Evolutionary conservation across 202 grass and related monocot species (phyloP).

Genomic region (Miscanthus sacchariflorus): DNA sequence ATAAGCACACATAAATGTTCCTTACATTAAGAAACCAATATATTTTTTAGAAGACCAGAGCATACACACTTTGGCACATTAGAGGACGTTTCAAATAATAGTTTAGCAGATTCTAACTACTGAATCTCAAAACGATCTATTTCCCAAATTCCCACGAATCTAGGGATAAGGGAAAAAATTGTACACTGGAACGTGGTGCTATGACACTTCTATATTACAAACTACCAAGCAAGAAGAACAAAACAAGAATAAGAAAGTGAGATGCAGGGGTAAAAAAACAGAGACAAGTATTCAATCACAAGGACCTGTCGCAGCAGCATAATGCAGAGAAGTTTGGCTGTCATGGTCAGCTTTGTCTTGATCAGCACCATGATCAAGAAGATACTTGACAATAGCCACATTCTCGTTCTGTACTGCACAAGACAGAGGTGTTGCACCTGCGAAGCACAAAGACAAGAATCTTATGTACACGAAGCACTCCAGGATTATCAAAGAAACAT

Average conservation of each 20-base stretch:
- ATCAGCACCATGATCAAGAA: constrained; percentile 37
- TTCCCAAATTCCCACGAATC: not conserved
- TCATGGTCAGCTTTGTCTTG: not conserved
- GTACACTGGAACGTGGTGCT: not conserved
- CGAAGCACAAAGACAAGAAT: not conserved
- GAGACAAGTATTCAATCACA: not conserved
- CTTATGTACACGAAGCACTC: not conserved
- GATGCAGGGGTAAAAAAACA: not conserved
- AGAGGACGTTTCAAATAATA: not conserved
- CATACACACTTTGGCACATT: not conserved
- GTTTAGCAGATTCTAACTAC: not conserved
- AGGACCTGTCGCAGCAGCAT: constrained; percentile 33
- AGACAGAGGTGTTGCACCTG: constrained; percentile 38
- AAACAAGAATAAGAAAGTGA: not conserved
- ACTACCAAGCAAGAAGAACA: not conserved
- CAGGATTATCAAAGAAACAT: not conserved
- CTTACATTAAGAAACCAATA: not conserved
- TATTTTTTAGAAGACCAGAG: not conserved
- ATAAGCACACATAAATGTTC: not conserved
- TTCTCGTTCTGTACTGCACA: constrained; percentile 12
- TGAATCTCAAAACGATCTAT: not conserved
- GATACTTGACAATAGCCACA: constrained; percentile 39
- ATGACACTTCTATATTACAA: not conserved
- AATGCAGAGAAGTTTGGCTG: constrained; percentile 13
- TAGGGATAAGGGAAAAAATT: not conserved